A percentile compares a stretch with the other conserved stretches of the same genome.
Conservation (phyloP, 331 rosid species). For the Stylosanthes scabra region DNA sequence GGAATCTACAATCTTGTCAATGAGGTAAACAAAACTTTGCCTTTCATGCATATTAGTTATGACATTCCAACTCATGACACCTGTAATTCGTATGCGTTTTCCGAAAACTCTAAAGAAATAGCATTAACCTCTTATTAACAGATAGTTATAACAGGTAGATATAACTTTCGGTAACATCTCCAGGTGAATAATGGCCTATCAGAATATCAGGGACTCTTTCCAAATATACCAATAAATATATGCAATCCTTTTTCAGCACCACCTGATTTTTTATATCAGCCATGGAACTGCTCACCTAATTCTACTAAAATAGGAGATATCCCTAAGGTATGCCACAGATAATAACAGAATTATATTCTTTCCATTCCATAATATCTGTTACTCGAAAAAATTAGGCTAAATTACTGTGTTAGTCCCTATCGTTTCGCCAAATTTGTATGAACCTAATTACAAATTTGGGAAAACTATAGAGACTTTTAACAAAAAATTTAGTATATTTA, state of each 20-base stretch:
- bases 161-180: conserved; percentile 6
- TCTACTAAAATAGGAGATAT: conserved; percentile 64
- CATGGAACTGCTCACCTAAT: conserved; percentile 53
- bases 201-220: conserved; percentile 34
- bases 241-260: conserved; percentile 88
- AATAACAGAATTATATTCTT: background rate
- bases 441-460: too few species aligned
- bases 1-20: conserved; percentile 58
- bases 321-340: conserved; percentile 57
- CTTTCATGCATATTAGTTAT: background rate
- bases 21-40: conserved; percentile 42
- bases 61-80: background rate
- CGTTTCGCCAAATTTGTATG: too few species aligned
- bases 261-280: conserved; percentile 63
- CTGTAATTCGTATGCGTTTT: too few species aligned
- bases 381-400: too few species aligned
- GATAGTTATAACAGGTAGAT: too few species aligned
- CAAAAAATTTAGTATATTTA: too few species aligned
- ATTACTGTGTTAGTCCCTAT: too few species aligned
- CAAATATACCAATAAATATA: conserved; percentile 31
- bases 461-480: too few species aligned
- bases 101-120: too few species aligned
- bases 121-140: too few species aligned
- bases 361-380: too few species aligned
- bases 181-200: conserved; percentile 65